Conservation (phyloP, 2,329 filamentous ascomycete genomes). For the Xylariaceae sp. region DNA sequence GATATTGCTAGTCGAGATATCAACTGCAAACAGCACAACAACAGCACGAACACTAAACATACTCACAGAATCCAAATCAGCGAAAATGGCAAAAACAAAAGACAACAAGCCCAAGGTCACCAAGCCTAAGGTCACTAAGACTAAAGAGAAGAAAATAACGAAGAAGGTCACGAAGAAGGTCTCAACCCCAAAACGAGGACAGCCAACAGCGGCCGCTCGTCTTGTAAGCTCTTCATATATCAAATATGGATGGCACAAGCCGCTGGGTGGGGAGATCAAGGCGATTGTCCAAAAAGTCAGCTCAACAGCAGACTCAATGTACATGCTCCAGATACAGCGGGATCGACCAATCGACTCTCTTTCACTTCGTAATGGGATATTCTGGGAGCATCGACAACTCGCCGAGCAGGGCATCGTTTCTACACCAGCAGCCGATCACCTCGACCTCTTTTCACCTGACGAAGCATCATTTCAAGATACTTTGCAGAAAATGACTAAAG, state of each 20-base stretch:
- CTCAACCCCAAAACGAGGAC: constrained; percentile 17
- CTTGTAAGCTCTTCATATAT: constrained; percentile 30
- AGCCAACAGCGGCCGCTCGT: constrained; percentile 31
- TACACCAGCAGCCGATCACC: constrained; percentile 31
- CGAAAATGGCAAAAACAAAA: constrained; percentile 3
- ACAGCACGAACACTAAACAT: neutral
- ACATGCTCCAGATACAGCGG: constrained; percentile 32
- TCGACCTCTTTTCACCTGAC: constrained; percentile 30
- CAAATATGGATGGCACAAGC: constrained; percentile 36
- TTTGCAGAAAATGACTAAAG: constrained; percentile 16
- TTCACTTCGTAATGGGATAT: constrained; percentile 33
- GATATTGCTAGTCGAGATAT: neutral
- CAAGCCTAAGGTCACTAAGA: no score
- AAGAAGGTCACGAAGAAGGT: constrained; percentile 1
- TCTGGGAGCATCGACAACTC: constrained; percentile 38
- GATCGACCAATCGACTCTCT: constrained; percentile 22
- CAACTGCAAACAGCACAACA: neutral
- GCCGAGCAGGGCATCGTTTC: constrained; percentile 24
- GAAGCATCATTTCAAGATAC: constrained; percentile 8
- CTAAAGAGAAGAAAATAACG: neutral
- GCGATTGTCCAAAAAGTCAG: constrained; percentile 14
- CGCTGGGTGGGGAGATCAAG: constrained; percentile 25
- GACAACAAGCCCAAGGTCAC: neutral
- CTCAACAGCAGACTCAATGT: constrained; percentile 29
- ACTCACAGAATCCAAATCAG: neutral